Percentiles rank a stretch among this genome's conserved stretches.
phyloP scores from a whole-genome alignment of 495 filamentous ascomycete genomes.

The Cercophora sp. region DNA sequence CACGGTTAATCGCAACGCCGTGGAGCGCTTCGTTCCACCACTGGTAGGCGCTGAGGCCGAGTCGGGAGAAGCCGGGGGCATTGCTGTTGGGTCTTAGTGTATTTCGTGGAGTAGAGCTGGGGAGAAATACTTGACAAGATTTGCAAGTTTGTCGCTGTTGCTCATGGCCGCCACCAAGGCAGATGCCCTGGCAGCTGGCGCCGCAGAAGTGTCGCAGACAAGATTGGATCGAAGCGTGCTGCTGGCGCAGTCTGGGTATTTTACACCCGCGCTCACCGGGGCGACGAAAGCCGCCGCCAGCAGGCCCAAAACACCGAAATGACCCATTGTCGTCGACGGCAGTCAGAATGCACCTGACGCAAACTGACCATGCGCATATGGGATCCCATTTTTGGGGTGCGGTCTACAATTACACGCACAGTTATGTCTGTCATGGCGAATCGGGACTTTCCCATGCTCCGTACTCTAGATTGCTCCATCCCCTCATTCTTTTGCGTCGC shows the following conservation, averaged over 20 bases:
- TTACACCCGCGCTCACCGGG: slow-evolving; percentile 8
- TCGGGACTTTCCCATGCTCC: too few relatives aligned
- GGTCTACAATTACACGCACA: not conserved
- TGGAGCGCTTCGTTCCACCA: slow-evolving; percentile 55
- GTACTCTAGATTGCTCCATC: too few relatives aligned
- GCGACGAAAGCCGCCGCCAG: not conserved
- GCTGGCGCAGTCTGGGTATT: slow-evolving; percentile 30
- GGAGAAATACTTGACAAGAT: slow-evolving; percentile 35
- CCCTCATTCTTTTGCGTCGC: too few relatives aligned
- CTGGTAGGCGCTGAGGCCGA: slow-evolving; percentile 41
- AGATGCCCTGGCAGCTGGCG: slow-evolving; percentile 39
- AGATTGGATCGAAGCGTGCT: slow-evolving; percentile 33
- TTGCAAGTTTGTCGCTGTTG: slow-evolving; percentile 38
- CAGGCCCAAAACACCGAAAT: not conserved
- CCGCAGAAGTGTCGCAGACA: slow-evolving; percentile 46
- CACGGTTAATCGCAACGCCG: slow-evolving; percentile 37
- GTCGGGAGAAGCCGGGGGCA: slow-evolving; percentile 30
- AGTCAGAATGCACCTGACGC: not conserved
- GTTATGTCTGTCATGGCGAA: not conserved
- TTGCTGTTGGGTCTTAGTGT: slow-evolving; percentile 17
- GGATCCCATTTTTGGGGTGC: not conserved
- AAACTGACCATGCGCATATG: not conserved
- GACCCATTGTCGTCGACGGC: not conserved
- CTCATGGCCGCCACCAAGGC: slow-evolving; percentile 40
- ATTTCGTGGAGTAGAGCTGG: not conserved